Evolutionary conservation across 2,329 filamentous ascomycete species (phyloP).

Genomic region (Escovopsis sp.): DNA sequence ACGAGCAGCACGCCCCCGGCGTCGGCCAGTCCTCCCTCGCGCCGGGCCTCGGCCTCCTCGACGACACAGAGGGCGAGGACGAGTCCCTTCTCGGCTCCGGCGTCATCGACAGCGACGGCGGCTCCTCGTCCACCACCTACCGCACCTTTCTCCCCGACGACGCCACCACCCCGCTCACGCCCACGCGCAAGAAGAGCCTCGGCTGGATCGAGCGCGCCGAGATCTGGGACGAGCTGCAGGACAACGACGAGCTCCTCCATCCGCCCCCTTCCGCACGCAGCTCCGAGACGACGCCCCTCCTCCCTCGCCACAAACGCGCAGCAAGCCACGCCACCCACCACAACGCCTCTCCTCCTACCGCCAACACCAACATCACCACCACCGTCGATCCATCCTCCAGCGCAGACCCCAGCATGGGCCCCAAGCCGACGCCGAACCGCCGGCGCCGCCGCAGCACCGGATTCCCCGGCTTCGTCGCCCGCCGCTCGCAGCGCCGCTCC

Average conservation of each 20-base stretch:
- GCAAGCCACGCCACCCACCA: slow-evolving; percentile 13
- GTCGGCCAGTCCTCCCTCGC: slow-evolving; percentile 55
- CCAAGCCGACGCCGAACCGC: slow-evolving; percentile 15
- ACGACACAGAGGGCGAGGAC: slow-evolving; percentile 49
- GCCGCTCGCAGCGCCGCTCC: slow-evolving; percentile 25
- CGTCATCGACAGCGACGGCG: slow-evolving; percentile 27
- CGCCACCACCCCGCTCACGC: slow-evolving; percentile 23
- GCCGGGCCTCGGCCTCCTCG: slow-evolving; percentile 68
- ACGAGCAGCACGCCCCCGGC: slow-evolving; percentile 49
- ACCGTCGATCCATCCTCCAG: slow-evolving; percentile 15
- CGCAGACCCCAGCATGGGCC: slow-evolving; percentile 11
- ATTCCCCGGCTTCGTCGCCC: slow-evolving; percentile 44
- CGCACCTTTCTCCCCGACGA: slow-evolving; percentile 32
- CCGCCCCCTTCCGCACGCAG: slow-evolving; percentile 20
- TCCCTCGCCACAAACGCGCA: slow-evolving; percentile 18
- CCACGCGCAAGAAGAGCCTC: slow-evolving; percentile 32
- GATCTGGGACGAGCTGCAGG: slow-evolving; percentile 80
- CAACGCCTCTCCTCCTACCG: slow-evolving; percentile 13
- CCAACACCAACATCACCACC: slow-evolving; percentile 13
- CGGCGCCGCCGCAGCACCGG: slow-evolving; percentile 43
- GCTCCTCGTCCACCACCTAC: slow-evolving; percentile 15
- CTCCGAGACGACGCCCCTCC: slow-evolving; percentile 24
- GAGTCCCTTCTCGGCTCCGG: slow-evolving; percentile 36
- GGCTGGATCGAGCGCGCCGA: slow-evolving; percentile 55
- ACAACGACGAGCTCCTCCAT: slow-evolving; percentile 36